These are phyloP conservation scores for Monoraphidium neglectum DNA, from an alignment of 139 green algal genomes.

Conservation along the genomic window DNA sequence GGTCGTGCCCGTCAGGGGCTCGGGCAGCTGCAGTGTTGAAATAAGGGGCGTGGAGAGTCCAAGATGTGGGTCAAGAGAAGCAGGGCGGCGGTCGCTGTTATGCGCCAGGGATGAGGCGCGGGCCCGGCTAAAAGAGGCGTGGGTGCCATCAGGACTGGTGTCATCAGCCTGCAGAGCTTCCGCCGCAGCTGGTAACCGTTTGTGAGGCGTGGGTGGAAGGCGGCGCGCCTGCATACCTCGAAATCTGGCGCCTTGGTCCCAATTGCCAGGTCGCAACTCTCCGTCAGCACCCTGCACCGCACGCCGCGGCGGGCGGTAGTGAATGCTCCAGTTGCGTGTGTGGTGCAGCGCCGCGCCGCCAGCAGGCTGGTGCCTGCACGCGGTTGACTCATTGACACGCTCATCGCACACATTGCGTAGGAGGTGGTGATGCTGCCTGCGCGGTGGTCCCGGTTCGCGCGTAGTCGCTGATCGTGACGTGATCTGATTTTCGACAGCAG, in stretches of 20 bases:
- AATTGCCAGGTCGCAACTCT: constrained; percentile 33
- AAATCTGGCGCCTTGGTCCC: constrained; percentile 45
- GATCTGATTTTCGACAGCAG: too few relatives aligned
- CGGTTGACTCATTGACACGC: too few relatives aligned
- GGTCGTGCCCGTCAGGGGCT: constrained; percentile 61
- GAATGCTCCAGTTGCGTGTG: too few relatives aligned
- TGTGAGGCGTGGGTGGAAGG: not conserved
- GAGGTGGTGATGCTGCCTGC: too few relatives aligned
- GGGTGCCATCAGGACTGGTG: not conserved
- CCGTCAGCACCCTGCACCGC: constrained; percentile 37
- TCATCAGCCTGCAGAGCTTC: not conserved
- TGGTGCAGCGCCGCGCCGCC: too few relatives aligned
- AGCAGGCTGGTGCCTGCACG: too few relatives aligned
- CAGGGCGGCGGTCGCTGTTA: not conserved
- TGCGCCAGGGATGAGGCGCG: not conserved
- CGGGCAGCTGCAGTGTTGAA: constrained; percentile 53
- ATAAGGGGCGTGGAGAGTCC: not conserved
- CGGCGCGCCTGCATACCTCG: constrained; percentile 8
- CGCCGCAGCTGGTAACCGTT: not conserved
- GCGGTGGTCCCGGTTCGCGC: too few relatives aligned
- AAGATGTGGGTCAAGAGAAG: not conserved
- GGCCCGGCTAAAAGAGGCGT: not conserved
- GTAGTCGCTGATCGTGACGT: too few relatives aligned
- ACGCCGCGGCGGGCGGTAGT: too few relatives aligned
- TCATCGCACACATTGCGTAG: too few relatives aligned